Conservation (phyloP, 352 stramenopile genomes). For the Pythium pectinolyticum region DNA sequence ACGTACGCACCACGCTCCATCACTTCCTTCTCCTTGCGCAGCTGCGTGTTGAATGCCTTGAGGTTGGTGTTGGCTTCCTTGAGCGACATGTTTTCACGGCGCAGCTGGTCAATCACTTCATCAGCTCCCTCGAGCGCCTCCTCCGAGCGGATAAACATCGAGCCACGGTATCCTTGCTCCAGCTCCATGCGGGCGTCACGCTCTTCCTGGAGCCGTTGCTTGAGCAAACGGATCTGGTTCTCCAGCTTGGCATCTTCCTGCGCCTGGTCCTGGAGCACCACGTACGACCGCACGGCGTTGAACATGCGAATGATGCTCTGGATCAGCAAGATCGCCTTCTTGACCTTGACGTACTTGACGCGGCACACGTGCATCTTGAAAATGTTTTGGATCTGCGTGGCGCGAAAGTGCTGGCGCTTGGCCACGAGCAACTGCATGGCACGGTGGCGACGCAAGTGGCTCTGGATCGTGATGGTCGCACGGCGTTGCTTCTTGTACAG, state of each 20-base stretch:
- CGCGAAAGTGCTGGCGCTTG: conserved; percentile 67
- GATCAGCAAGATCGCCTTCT: conserved; percentile 71
- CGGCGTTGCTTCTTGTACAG: conserved; percentile 66
- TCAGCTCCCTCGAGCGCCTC: conserved; percentile 80
- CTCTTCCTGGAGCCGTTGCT: conserved; percentile 91
- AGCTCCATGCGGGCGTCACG: conserved; percentile 82
- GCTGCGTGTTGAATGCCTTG: conserved; percentile 79
- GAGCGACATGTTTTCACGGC: conserved; percentile 74
- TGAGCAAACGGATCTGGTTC: conserved; percentile 93
- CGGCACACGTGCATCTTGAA: conserved; percentile 82
- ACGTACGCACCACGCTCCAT: conserved; percentile 88
- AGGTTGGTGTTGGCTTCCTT: conserved; percentile 84
- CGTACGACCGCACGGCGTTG: conserved; percentile 72
- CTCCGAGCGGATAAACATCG: conserved; percentile 78
- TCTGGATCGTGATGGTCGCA: conserved; percentile 67
- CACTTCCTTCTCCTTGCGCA: conserved; percentile 89
- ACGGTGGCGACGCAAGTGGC: conserved; percentile 54
- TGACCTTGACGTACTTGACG: conserved; percentile 60
- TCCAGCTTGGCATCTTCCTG: conserved; percentile 95
- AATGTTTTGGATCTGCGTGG: conserved; percentile 81
- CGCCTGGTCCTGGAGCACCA: conserved; percentile 79
- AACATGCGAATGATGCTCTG: conserved; percentile 85
- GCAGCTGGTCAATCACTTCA: conserved; percentile 82
- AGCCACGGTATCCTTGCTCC: conserved; percentile 69
- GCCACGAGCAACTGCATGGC: conserved; percentile 56